phyloP scores from a whole-genome alignment of 192 early-diverging fungal genomes.

The Mortierella antarctica region DNA sequence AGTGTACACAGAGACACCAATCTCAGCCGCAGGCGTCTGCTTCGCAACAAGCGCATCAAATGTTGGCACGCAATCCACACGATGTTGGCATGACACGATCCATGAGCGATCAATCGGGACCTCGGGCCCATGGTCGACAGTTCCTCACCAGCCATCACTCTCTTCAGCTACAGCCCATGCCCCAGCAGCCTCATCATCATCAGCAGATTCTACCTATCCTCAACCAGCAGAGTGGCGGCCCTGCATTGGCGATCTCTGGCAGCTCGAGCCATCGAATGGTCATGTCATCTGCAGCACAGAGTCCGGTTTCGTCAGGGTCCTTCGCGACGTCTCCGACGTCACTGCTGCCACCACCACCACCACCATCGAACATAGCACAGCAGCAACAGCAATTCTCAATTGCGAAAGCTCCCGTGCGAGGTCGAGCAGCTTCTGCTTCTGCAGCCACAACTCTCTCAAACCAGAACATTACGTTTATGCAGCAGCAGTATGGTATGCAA shows the following conservation, averaged over 20 bases:
- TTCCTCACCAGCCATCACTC: slow-evolving; percentile 10
- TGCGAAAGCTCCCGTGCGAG: too few species aligned
- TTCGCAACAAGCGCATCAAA: not conserved
- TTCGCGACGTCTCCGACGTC: too few species aligned
- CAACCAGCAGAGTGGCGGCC: not conserved
- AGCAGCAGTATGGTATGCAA: slow-evolving; percentile 2
- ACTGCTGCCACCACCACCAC: too few species aligned
- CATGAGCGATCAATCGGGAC: slow-evolving; percentile 10
- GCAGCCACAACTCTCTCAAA: too few species aligned
- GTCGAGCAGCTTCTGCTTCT: too few species aligned
- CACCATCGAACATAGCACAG: too few species aligned
- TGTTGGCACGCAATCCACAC: slow-evolving; percentile 1
- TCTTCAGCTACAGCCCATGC: not conserved
- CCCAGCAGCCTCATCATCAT: slow-evolving; percentile 9
- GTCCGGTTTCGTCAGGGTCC: too few species aligned
- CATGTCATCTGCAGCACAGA: too few species aligned
- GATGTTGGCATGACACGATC: slow-evolving; percentile 10
- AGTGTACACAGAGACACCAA: not conserved
- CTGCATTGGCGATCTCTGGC: too few species aligned
- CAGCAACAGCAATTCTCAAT: too few species aligned
- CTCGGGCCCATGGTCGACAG: not conserved
- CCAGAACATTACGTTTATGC: not conserved
- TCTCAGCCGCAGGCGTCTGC: not conserved
- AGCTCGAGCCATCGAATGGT: too few species aligned
- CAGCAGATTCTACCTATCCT: slow-evolving; percentile 4